Evolutionary conservation across 306 rosid species (phyloP), one percentile per base, ranked within the genome.

Genomic region (Boehmeria nivea): DNA sequence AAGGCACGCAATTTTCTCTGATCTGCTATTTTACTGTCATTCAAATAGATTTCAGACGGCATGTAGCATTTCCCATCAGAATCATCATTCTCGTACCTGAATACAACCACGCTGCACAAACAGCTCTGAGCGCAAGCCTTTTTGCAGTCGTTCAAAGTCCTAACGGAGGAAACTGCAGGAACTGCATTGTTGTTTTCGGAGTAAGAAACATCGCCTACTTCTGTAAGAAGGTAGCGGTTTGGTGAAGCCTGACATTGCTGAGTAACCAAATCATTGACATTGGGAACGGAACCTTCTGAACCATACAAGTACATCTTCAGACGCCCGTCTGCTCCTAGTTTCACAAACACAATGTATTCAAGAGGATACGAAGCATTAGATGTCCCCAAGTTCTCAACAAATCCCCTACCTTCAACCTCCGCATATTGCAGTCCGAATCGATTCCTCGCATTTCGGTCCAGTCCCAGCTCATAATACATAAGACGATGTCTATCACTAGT

Each of bases 311-410:
- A 53, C 6, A 21, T 53, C 59, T 21, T 28, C 19, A 53, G 16
- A 53, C 2, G 59, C 43, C 59, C 59, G 12, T 53, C 43, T 10
- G 4, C 20, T 10, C 19, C 59, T 9, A 53, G 59, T 12, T 53
- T 53, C 37, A 53, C 42, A 33, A 15, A 53, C 39, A 25, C 59
- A 34, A 53, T 53, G 43, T n/a, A 16, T 39, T 53, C 43, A 15
- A 31, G 59, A 27, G 19, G 5, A 5, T 4, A 33, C 5, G 38
- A 33, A 33, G 7, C 38, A 11, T 33, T 33, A 4, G 38, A 11
- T 11, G 38, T 33, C 17, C 59, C 43, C 6, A n/a, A 27, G 6
- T 28, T 53, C 24, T 26, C 43, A 31, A 52, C 6, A n/a, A n/a
- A n/a, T n/a, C n/a, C n/a, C 6, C 0, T 6, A 15, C 19, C 6